Evolutionary conservation across 1,139 yeast genomes (phyloP).

Genomic region (Williopsis jadinii): DNA sequence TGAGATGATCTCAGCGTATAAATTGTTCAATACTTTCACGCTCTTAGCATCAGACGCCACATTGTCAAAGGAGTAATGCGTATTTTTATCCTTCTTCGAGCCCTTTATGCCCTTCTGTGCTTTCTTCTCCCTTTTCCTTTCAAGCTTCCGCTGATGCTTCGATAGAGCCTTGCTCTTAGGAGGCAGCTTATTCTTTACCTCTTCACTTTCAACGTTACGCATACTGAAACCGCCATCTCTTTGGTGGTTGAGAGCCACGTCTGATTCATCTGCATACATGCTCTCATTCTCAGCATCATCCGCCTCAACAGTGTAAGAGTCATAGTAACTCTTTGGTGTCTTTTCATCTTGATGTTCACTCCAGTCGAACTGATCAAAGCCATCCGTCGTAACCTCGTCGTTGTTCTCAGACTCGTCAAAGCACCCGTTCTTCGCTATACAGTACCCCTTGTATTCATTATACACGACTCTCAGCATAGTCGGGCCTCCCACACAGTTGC

Average conservation of each 20-base stretch:
- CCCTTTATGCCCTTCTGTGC: conserved; percentile 1
- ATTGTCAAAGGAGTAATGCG: conserved; percentile 7
- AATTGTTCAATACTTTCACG: conserved; percentile 9
- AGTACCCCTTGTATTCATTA: conserved; percentile 19
- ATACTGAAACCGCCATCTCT: background rate
- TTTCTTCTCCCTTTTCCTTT: conserved; percentile 2
- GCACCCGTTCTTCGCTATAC: conserved; percentile 8
- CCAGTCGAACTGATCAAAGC: conserved; percentile 29
- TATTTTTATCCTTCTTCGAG: conserved; percentile 5
- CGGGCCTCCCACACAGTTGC: background rate
- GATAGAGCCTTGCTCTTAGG: conserved; percentile 4
- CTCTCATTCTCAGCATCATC: background rate
- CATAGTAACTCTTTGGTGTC: background rate
- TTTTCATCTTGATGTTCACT: conserved; percentile 3
- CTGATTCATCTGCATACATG: conserved; percentile 14
- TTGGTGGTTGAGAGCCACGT: conserved; percentile 11
- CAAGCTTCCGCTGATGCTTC: conserved; percentile 2
- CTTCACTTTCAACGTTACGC: conserved; percentile 1
- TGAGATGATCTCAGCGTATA: conserved; percentile 11
- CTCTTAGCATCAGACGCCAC: conserved; percentile 16
- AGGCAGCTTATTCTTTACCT: background rate
- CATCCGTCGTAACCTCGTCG: conserved; percentile 21
- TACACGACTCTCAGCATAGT: conserved; percentile 14
- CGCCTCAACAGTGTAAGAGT: conserved; percentile 1
- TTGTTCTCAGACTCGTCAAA: background rate